Evolutionary conservation across 768 basidiomycete genomes (phyloP), one percentile per base, ranked within the genome.

Genomic region (Tricholomella constricta): DNA sequence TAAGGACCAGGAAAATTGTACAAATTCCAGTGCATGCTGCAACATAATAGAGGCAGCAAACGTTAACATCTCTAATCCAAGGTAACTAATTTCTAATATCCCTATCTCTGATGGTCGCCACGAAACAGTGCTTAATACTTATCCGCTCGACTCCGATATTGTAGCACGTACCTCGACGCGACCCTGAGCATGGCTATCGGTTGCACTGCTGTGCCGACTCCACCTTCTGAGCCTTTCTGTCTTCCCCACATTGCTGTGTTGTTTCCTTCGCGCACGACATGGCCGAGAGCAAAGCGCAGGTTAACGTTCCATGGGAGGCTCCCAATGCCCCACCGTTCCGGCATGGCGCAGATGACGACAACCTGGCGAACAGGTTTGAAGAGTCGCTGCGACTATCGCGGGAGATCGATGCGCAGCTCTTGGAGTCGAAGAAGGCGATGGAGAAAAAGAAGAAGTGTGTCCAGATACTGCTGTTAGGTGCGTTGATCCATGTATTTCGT

Each of bases 401-500:
- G 50, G 69, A 76, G 52, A 84, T 85, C 35, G 83, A 84, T 60
- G 72, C 75, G 35, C 64, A 64, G 35, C 64, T 85, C 35, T 62
- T 66, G 42, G 77, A 78, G 53, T 61, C 70, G 12, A 80, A 75
- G 63, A 78, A 75, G 59, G 63, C 64, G 11, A 59, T 78, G 52
- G 81, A 84, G 31, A 73, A 74, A 59, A 73, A 78, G 62, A 78
- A 71, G 56, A 78, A 76, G 57, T 77, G 77, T 7, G 72, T 81
- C 34, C 82, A 82, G 62, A 76, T 86, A 35, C 68, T 86, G 32
- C 65, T 86, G 2, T 66, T 85, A 36, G 84, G 84, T 44, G 22
- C 25, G 35, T 38, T 22, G 35, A 19, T 25, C 31, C n/a, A n/a
- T n/a, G 4, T 54, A 6, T 31, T 31, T 31, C 44, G 23, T 27